Percentiles rank a stretch among this genome's conserved stretches.
These are phyloP conservation scores for Phalaenopsis aphrodite DNA, from an alignment of 106 monocot species.

Conservation along the genomic window DNA sequence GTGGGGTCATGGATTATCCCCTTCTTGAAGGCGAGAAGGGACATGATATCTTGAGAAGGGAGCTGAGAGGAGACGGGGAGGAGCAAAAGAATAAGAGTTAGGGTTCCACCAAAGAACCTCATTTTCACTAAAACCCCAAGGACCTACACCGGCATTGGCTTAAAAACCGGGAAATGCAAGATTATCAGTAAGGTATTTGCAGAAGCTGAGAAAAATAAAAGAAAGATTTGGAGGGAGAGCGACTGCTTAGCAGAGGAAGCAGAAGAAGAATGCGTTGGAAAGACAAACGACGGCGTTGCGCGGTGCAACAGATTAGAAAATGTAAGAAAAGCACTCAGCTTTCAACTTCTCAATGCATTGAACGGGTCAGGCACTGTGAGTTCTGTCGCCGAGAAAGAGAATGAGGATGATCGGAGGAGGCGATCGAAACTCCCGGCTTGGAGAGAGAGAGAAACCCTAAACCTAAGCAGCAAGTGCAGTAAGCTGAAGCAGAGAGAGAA, in stretches of 20 bases:
- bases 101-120: conserved; percentile 21
- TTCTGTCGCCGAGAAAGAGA: conserved; percentile 9
- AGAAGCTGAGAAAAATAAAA: background rate
- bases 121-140: conserved; percentile 7
- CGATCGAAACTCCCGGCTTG: background rate
- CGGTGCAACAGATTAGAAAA: conserved; percentile 20
- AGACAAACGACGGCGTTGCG: conserved; percentile 37
- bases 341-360: conserved; percentile 13
- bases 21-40: conserved; percentile 87
- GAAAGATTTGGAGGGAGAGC: conserved; percentile 6
- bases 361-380: conserved; percentile 19
- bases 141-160: background rate
- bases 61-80: conserved; percentile 43
- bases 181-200: background rate
- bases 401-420: background rate
- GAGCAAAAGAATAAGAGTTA: conserved; percentile 28
- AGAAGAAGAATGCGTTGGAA: conserved; percentile 17
- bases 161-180: background rate
- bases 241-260: background rate
- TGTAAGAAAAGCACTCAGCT: conserved; percentile 3
- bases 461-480: background rate
- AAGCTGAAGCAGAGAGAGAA: background rate
- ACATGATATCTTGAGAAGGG: conserved; percentile 71
- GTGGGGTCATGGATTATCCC: conserved; percentile 71
- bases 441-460: background rate